A percentile compares a stretch with the other conserved stretches of the same genome.
Conservation (phyloP, 345 rosid species). For the Eucalyptus leucophloia region DNA sequence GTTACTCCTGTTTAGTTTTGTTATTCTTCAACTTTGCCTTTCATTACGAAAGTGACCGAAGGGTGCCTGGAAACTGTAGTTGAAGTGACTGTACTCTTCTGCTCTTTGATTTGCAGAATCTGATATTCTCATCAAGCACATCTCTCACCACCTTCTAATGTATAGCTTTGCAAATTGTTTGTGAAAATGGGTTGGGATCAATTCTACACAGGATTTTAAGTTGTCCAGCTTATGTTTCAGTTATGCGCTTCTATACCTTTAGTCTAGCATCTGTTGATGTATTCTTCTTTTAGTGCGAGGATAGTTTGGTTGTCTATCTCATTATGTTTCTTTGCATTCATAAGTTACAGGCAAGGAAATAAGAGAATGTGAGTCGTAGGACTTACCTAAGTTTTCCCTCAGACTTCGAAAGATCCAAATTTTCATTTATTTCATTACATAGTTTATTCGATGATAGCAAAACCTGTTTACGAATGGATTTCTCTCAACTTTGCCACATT, state of each 20-base stretch:
- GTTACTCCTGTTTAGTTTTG: not conserved
- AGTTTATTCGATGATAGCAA: not conserved
- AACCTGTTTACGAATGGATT: not conserved
- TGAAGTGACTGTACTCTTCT: not conserved
- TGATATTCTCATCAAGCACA: not conserved
- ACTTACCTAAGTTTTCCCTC: not conserved
- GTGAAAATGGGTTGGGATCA: not conserved
- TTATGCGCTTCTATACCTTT: not conserved
- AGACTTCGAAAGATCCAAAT: not conserved
- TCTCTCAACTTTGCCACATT: not conserved
- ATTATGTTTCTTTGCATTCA: not conserved
- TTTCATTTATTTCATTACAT: not conserved
- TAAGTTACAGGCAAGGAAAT: not conserved
- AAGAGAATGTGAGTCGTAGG: not conserved
- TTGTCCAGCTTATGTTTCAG: not conserved
- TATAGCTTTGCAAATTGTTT: not conserved
- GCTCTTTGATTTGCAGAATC: not conserved
- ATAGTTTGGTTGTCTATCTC: not conserved
- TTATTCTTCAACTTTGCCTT: not conserved
- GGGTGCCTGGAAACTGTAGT: not conserved
- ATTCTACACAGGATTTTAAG: not conserved
- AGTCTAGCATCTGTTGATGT: not conserved
- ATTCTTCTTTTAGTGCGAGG: not conserved
- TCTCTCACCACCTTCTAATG: not conserved
- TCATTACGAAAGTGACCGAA: not conserved